Conservation (phyloP, 768 basidiomycete species). For the Rubroboletus satanas region DNA sequence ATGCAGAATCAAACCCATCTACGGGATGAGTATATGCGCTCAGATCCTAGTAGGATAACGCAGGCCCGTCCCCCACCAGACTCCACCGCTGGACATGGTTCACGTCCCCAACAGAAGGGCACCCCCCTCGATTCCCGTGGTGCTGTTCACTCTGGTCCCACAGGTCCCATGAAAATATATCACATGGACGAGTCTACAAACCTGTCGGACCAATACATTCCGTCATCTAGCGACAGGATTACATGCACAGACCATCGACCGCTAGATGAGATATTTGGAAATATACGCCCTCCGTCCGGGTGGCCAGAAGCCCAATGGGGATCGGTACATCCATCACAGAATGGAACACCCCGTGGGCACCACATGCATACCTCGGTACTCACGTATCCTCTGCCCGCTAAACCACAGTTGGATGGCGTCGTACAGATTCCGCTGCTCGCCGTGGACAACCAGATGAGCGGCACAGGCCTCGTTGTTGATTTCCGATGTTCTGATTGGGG, state of each 20-base stretch:
- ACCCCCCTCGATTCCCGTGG: neutral
- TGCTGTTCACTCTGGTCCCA: neutral
- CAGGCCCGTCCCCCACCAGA: neutral
- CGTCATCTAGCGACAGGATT: conserved; percentile 28
- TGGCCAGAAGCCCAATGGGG: neutral
- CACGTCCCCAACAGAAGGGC: neutral
- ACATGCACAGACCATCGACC: conserved; percentile 27
- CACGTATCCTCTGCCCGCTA: conserved; percentile 19
- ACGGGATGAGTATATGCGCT: neutral
- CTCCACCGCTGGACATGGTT: neutral
- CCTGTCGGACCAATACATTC: conserved; percentile 23
- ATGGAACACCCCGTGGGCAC: conserved; percentile 1
- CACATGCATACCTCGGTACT: conserved; percentile 1
- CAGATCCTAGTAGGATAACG: neutral
- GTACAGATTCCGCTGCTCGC: conserved; percentile 22
- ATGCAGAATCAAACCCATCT: neutral
- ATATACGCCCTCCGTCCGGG: neutral
- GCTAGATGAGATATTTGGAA: conserved; percentile 27
- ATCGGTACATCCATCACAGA: neutral
- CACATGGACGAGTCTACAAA: neutral
- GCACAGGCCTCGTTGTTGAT: conserved; percentile 17
- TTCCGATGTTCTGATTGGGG: conserved; percentile 24
- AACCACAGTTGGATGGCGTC: conserved; percentile 19
- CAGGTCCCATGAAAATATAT: neutral
- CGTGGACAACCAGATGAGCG: conserved; percentile 19